Evolutionary conservation across 805 yeast species (phyloP), one percentile per base, ranked within the genome.

Genomic region (Suhomyces sp.): DNA sequence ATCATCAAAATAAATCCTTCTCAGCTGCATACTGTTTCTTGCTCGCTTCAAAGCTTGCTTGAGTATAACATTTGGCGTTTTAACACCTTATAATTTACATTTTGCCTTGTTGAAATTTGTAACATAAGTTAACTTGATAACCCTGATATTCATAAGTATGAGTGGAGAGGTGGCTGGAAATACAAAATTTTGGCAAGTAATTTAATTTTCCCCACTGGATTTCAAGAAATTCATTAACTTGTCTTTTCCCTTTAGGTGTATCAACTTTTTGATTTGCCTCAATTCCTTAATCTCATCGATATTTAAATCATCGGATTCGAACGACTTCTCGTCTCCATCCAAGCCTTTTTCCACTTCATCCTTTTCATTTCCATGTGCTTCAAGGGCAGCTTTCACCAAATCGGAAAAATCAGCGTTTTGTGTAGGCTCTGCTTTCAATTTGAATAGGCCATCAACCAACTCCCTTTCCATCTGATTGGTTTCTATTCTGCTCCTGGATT

Each of bases 241-340:
- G 4, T 79, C 86, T 46, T 74, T 73, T 1, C 95, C 95, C 56
- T 84, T 88, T 26, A 74, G 41, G 43, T 76, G 72, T 56, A 90
- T 71, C 33, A 90, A 60, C 47, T 68, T 63, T 49, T 77, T 81
- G 28, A 88, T 73, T 16, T 76, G 63, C 23, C 65, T 41, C 18
- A 85, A 63, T 33, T 80, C 80, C 3, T 60, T 51, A 1, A 75
- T 25, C 44, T 83, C 90, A 26, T 12, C 28, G 13, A 20, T 5
- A 14, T 33, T 19, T n/a, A n/a, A n/a, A n/a, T n/a, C n/a, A n/a
- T n/a, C n/a, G n/a, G 17, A 24, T 10, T 19, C 22, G 22, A 19
- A 7, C 22, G 12, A 7, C n/a, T 11, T 23, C 6, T 10, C 28
- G 5, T 7, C 6, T 13, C 6, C 6, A 2, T 21, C 26, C 17